Percentiles rank a stretch among this genome's conserved stretches.
These are phyloP conservation scores for Rhodotorula toruloides DNA, from an alignment of 768 basidiomycete species.

Conservation along the genomic window DNA sequence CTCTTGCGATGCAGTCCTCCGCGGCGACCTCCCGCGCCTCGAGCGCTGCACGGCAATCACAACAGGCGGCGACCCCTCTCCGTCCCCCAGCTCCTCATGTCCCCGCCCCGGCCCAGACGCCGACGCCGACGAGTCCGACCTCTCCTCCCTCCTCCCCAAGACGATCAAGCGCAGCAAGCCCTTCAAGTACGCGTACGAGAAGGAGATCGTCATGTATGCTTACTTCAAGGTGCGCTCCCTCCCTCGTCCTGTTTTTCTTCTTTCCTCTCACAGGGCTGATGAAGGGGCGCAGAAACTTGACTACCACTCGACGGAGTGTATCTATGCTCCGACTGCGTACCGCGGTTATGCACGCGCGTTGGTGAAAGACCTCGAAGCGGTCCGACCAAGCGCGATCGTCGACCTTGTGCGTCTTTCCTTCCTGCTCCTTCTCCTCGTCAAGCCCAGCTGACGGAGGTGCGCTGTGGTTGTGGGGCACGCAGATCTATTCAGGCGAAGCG, in stretches of 20 bases:
- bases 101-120: conserved; percentile 48
- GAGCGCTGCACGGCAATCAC: conserved; percentile 91
- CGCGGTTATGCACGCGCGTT: conserved; percentile 91
- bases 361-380: conserved; percentile 89
- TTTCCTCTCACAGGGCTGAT: too few relatives aligned
- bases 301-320: conserved; percentile 98
- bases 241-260: not conserved
- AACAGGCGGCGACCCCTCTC: conserved; percentile 68
- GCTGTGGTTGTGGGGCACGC: too few relatives aligned
- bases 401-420: conserved; percentile 74
- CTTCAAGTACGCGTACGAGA: conserved; percentile 99
- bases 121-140: not conserved
- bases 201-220: conserved; percentile 99
- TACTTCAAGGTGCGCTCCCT: conserved; percentile 62
- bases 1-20: conserved; percentile 65
- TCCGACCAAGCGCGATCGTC: conserved; percentile 89
- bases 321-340: conserved; percentile 97
- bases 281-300: conserved; percentile 66
- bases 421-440: conserved; percentile 51
- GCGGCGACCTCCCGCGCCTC: conserved; percentile 90
- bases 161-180: conserved; percentile 95
- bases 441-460: conserved; percentile 38
- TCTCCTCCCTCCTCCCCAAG: conserved; percentile 25
- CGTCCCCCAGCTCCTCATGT: not conserved
- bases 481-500: conserved; percentile 43